Evolutionary conservation across 2,329 filamentous ascomycete genomes (phyloP).

Genomic region (Penicillium digitatum): DNA sequence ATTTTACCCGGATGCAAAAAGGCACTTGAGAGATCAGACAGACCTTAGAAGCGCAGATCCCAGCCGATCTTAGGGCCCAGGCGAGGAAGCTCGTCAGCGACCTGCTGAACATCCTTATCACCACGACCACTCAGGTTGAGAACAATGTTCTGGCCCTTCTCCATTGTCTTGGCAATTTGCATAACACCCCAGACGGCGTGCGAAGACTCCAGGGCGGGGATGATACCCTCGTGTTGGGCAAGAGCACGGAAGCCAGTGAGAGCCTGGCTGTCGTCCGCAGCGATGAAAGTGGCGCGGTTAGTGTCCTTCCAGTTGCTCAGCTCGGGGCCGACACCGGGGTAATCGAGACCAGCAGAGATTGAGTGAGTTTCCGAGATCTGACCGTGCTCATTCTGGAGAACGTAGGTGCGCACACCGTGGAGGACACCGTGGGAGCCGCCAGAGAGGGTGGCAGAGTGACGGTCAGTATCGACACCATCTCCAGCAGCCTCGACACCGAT

Average conservation of each 20-base stretch:
- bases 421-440: conserved; percentile 87
- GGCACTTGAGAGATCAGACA: not conserved
- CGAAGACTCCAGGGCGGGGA: conserved; percentile 88
- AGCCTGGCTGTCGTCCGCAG: conserved; percentile 86
- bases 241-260: conserved; percentile 82
- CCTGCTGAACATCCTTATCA: conserved; percentile 98
- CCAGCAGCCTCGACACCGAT: conserved; percentile 93
- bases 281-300: conserved; percentile 79
- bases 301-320: conserved; percentile 89
- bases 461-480: conserved; percentile 78
- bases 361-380: conserved; percentile 96
- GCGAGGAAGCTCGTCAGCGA: conserved; percentile 86
- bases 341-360: conserved; percentile 92
- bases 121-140: conserved; percentile 90
- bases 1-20: not conserved
- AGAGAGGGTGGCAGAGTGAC: conserved; percentile 83
- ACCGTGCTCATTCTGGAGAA: conserved; percentile 86
- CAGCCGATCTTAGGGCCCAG: conserved; percentile 82
- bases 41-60: conserved; percentile 55
- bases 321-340: conserved; percentile 94
- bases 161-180: conserved; percentile 88
- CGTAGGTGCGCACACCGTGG: conserved; percentile 92
- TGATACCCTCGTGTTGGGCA: conserved; percentile 88
- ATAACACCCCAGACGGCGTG: conserved; percentile 89
- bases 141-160: conserved; percentile 81